Percentiles rank a stretch among this genome's conserved stretches.
These are phyloP conservation scores for Schizophyllum commune DNA, from an alignment of 1,284 basidiomycete species.

Conservation along the genomic window DNA sequence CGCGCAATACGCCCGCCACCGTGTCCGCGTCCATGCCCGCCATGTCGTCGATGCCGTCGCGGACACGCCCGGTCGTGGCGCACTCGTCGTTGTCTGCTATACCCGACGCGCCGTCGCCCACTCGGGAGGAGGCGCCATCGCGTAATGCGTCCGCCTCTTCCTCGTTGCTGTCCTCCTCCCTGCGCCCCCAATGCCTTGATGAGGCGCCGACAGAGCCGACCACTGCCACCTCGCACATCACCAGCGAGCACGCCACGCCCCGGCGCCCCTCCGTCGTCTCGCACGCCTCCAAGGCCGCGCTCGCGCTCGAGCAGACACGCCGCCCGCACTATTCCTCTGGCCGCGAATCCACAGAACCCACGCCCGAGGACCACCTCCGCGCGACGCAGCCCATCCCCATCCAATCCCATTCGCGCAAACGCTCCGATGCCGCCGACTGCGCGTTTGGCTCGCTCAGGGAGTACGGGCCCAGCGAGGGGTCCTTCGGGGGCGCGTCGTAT, in stretches of 20 bases:
- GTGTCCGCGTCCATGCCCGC: not conserved
- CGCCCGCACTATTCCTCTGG: not conserved
- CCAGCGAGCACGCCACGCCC: not conserved
- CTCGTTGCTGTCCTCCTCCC: not conserved
- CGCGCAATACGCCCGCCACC: not conserved
- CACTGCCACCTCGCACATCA: not conserved
- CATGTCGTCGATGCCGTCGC: not conserved
- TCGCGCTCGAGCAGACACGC: not conserved
- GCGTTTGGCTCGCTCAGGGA: not conserved
- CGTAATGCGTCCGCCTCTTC: not conserved
- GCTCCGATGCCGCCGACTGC: not conserved
- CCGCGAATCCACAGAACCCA: not conserved
- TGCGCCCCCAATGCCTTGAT: not conserved
- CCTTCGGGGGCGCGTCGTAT: not conserved
- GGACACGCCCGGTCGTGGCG: not conserved
- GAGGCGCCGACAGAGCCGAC: not conserved
- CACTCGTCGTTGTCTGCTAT: not conserved
- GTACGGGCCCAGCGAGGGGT: not conserved
- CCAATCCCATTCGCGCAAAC: not conserved
- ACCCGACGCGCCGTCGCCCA: not conserved
- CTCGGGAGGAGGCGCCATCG: not conserved
- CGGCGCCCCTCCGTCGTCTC: not conserved
- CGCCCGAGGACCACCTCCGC: not conserved
- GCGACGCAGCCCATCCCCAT: not conserved
- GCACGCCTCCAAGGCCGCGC: not conserved